Evolutionary conservation across 1,284 basidiomycete genomes (phyloP).

Genomic region (Fomitiporia mediterranea): DNA sequence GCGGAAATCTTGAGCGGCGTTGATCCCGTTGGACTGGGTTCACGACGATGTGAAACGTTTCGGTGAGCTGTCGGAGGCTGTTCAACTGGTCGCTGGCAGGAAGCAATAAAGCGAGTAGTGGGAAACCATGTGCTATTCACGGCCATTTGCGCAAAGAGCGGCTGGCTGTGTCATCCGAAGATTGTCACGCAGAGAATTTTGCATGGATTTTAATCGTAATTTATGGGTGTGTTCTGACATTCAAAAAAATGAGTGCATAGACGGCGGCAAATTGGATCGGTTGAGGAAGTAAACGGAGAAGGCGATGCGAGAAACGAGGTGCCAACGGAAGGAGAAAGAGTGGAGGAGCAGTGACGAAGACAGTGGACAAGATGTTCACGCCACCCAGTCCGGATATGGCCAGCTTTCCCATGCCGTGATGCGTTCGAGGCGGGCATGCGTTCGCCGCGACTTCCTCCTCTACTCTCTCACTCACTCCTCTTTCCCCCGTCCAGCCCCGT

Average conservation of each 20-base stretch:
- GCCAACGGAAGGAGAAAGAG: background rate
- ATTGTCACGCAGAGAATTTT: no score
- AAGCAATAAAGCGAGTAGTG: background rate
- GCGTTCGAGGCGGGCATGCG: background rate
- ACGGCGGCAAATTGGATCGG: no score
- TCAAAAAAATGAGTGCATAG: no score
- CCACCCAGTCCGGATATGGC: background rate
- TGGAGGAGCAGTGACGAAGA: background rate
- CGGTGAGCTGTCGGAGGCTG: no score
- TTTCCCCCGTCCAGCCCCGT: background rate
- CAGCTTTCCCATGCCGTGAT: background rate
- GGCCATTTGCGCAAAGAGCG: background rate
- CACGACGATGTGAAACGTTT: background rate
- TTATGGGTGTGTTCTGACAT: no score
- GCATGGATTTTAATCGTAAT: no score
- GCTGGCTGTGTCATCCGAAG: background rate
- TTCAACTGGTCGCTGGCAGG: no score
- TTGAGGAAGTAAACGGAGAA: background rate
- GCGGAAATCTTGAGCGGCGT: background rate
- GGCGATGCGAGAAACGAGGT: background rate
- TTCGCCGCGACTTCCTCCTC: background rate
- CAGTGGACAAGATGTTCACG: background rate
- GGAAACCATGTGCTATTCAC: background rate
- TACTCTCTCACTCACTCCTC: background rate
- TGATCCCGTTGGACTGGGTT: background rate